A percentile compares a stretch with the other conserved stretches of the same genome.
These are phyloP conservation scores for Mycothermus thermophilus DNA, from an alignment of 495 filamentous ascomycete genomes.

Conservation along the genomic window DNA sequence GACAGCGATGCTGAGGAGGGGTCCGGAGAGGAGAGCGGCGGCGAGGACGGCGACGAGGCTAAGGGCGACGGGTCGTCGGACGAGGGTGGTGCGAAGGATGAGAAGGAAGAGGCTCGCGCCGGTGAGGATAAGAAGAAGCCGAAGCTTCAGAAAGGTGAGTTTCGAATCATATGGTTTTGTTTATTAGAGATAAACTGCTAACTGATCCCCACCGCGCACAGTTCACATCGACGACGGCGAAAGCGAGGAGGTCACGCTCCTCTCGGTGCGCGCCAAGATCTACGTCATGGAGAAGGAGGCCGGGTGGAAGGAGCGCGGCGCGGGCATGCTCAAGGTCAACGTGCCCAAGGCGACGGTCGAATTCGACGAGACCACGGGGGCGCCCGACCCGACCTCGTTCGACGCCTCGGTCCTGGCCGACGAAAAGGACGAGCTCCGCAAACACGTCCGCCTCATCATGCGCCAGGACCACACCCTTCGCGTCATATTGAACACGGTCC, in stretches of 20 bases:
- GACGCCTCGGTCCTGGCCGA: slow-evolving; percentile 35
- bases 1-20: slow-evolving; percentile 47
- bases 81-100: slow-evolving; percentile 31
- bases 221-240: slow-evolving; percentile 49
- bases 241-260: slow-evolving; percentile 56
- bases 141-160: slow-evolving; percentile 53
- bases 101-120: slow-evolving; percentile 29
- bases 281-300: slow-evolving; percentile 54
- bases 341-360: slow-evolving; percentile 38
- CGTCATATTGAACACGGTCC: slow-evolving; percentile 72
- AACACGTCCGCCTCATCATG: slow-evolving; percentile 60
- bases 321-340: slow-evolving; percentile 75
- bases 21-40: slow-evolving; percentile 30
- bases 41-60: slow-evolving; percentile 25
- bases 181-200: too few species aligned
- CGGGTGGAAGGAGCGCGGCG: slow-evolving; percentile 73
- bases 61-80: slow-evolving; percentile 9
- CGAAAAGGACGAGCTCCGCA: slow-evolving; percentile 22
- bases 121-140: slow-evolving; percentile 49
- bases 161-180: slow-evolving; percentile 2
- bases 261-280: slow-evolving; percentile 58
- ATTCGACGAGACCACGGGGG: slow-evolving; percentile 29
- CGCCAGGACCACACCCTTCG: slow-evolving; percentile 70
- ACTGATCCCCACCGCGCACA: slow-evolving; percentile 4
- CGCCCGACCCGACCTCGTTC: slow-evolving; percentile 29